Conservation (phyloP, 441 rosid genomes). For the Bruguiera hainesii region DNA sequence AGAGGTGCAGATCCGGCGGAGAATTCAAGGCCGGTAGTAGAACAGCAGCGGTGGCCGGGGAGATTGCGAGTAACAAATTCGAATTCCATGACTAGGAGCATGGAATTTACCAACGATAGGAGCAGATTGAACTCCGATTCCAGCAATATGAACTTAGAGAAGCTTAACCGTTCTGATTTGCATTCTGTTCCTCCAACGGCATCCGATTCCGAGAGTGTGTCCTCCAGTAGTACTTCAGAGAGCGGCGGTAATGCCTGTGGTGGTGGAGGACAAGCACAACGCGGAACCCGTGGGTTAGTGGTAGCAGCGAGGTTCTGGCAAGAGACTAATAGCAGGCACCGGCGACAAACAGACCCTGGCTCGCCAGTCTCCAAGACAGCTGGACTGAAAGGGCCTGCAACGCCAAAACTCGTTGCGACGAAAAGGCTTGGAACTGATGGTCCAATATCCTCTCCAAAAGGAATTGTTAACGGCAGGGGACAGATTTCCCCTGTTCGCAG, state of each 20-base stretch:
- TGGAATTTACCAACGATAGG: slow-evolving; percentile 51
- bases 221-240: slow-evolving; percentile 67
- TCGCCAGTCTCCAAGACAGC: slow-evolving; percentile 36
- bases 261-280: slow-evolving; percentile 27
- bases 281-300: slow-evolving; percentile 35
- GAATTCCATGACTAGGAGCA: slow-evolving; percentile 53
- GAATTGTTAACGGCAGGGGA: slow-evolving; percentile 39
- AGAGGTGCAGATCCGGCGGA: slow-evolving; percentile 51
- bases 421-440: slow-evolving; percentile 49
- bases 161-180: slow-evolving; percentile 28
- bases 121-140: slow-evolving; percentile 47
- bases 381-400: slow-evolving; percentile 33
- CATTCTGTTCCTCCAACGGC: slow-evolving; percentile 31
- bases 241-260: slow-evolving; percentile 27
- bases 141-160: slow-evolving; percentile 24
- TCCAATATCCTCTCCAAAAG: slow-evolving; percentile 54
- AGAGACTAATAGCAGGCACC: slow-evolving; percentile 41
- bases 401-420: slow-evolving; percentile 37
- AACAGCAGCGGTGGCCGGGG: slow-evolving; percentile 73
- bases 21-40: slow-evolving; percentile 46
- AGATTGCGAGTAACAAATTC: slow-evolving; percentile 48
- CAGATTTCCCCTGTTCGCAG: slow-evolving; percentile 50
- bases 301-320: slow-evolving; percentile 63
- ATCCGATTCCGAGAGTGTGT: slow-evolving; percentile 80
- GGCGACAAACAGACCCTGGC: slow-evolving; percentile 38